Percentiles rank a stretch among this genome's conserved stretches.
Evolutionary conservation across 2,329 filamentous ascomycete genomes (phyloP).

Genomic region (Trichoderma cornu-damae): DNA sequence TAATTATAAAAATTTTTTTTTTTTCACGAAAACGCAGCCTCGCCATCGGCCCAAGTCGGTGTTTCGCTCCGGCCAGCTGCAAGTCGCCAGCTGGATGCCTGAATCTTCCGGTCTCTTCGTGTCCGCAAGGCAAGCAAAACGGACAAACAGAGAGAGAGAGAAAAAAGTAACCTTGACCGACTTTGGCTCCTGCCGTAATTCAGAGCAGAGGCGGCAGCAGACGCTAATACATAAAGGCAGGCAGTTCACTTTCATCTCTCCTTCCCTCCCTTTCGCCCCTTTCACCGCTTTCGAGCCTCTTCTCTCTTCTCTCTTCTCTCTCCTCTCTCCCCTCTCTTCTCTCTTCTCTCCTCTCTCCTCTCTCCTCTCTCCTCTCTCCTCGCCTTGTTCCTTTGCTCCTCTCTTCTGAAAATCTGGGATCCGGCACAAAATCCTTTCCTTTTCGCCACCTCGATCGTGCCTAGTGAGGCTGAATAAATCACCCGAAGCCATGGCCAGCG

Average conservation of each 20-base stretch:
- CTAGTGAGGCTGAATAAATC: not conserved
- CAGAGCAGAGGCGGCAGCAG: not conserved
- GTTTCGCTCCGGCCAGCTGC: not conserved
- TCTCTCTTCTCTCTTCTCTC: not conserved
- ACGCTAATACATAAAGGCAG: not conserved
- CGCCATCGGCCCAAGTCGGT: too few species aligned
- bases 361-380: not conserved
- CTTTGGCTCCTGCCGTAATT: not conserved
- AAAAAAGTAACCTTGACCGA: not conserved
- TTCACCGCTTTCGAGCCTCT: too few species aligned
- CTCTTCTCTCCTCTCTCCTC: not conserved
- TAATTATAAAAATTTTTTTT: too few species aligned
- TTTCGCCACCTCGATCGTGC: not conserved
- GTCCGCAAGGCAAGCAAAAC: not conserved
- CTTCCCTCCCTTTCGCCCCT: not conserved
- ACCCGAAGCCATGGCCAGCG: not conserved
- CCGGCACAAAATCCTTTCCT: not conserved
- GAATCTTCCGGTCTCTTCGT: not conserved
- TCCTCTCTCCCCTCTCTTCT: not conserved
- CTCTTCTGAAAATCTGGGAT: not conserved
- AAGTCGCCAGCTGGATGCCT: not conserved
- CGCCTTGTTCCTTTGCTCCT: not conserved
- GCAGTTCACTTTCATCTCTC: too few species aligned
- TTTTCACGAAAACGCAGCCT: too few species aligned
- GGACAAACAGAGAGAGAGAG: too few species aligned